Conservation (phyloP, 169 alveolate genomes). For the Plasmodium reichenowi region DNA sequence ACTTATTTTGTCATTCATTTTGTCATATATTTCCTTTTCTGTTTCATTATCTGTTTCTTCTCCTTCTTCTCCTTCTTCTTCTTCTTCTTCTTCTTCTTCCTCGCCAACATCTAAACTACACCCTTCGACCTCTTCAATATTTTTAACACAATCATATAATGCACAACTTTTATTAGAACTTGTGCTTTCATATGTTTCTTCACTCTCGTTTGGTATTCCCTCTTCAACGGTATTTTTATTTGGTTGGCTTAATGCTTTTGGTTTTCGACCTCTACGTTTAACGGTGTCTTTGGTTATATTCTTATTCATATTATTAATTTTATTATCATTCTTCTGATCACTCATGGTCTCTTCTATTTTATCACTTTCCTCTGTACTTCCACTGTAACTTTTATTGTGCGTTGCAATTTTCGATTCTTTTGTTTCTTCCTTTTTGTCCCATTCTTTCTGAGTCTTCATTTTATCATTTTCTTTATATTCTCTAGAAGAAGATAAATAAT, state of each 20-base stretch:
- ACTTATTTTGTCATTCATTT: neutral
- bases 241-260: too few relatives aligned
- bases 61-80: neutral
- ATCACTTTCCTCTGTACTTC: neutral
- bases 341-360: neutral
- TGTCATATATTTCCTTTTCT: neutral
- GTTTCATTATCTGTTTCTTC: neutral
- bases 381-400: neutral
- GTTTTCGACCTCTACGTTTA: too few relatives aligned
- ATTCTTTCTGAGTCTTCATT: neutral
- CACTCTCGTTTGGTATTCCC: neutral
- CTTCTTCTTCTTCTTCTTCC: neutral
- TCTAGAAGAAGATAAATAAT: neutral
- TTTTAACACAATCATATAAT: neutral
- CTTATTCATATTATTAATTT: too few relatives aligned
- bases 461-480: neutral
- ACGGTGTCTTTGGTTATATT: neutral
- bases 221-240: neutral
- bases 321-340: neutral
- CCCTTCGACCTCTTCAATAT: neutral
- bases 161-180: conserved; percentile 11
- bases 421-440: neutral
- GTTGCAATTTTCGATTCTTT: neutral
- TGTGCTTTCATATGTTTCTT: conserved; percentile 10
- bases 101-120: neutral